Percentiles rank a stretch among this genome's conserved stretches.
phyloP scores from a whole-genome alignment of 495 filamentous ascomycete species.

The Friedmanniomyces endolithicus region DNA sequence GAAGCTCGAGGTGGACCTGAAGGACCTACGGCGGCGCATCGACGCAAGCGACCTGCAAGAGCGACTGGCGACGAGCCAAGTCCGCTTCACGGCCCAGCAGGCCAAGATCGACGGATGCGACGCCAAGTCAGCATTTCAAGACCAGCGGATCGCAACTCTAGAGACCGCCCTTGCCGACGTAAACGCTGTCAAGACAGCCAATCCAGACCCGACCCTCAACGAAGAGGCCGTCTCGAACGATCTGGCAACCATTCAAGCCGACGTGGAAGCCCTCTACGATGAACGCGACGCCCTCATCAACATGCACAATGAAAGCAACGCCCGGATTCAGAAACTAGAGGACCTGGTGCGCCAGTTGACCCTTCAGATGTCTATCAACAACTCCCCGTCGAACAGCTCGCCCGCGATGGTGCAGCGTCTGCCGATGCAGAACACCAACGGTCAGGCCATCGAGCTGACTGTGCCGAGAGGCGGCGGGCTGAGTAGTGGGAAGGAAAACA shows the following conservation, averaged over 20 bases:
- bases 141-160: background rate
- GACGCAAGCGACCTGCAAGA: slow-evolving; percentile 2
- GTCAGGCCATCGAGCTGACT: background rate
- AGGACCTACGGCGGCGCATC: background rate
- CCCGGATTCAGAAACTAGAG: slow-evolving; percentile 6
- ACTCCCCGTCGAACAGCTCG: background rate
- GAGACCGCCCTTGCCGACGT: background rate
- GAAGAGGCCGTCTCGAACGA: background rate
- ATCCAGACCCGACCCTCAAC: background rate
- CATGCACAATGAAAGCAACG: background rate
- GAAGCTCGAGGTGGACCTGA: background rate
- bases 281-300: slow-evolving; percentile 3
- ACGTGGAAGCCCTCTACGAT: slow-evolving; percentile 1
- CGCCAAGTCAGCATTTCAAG: background rate
- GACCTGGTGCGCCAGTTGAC: slow-evolving; percentile 4
- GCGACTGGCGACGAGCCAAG: slow-evolving; percentile 1
- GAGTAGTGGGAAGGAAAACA: background rate
- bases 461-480: slow-evolving; percentile 1
- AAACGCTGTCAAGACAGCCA: background rate
- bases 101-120: background rate
- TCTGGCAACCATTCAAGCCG: background rate
- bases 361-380: background rate
- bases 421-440: background rate
- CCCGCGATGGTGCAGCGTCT: background rate
- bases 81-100: background rate